These are phyloP conservation scores for Rhinocladiella similis DNA, from an alignment of 2,329 filamentous ascomycete genomes.

Conservation along the genomic window DNA sequence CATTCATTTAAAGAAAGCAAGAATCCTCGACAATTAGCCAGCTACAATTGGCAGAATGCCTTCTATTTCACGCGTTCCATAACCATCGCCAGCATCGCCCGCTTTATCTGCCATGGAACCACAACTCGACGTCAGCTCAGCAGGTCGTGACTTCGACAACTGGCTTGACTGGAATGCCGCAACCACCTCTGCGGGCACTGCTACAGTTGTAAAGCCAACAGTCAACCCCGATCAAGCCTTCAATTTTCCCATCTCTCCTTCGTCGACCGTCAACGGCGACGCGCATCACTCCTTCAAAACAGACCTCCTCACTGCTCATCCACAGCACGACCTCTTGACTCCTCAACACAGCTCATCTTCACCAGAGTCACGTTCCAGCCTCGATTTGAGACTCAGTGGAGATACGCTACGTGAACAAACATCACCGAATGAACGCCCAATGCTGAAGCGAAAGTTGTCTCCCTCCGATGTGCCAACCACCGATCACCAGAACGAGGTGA, in stretches of 20 bases:
- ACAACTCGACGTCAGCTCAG: constrained; percentile 19
- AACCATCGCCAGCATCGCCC: neutral
- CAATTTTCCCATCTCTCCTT: constrained; percentile 28
- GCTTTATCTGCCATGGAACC: constrained; percentile 13
- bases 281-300: constrained; percentile 14
- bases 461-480: constrained; percentile 54
- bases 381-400: constrained; percentile 29
- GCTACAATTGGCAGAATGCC: neutral
- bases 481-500: constrained; percentile 62
- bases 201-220: constrained; percentile 2
- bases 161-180: constrained; percentile 30
- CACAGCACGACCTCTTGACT: constrained; percentile 26
- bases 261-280: constrained; percentile 28
- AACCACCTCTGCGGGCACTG: constrained; percentile 3
- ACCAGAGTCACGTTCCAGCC: constrained; percentile 25
- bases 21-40: neutral
- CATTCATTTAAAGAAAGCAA: neutral
- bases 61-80: neutral
- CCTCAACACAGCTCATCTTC: constrained; percentile 31
- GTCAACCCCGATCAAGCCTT: constrained; percentile 8
- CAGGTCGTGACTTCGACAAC: constrained; percentile 30
- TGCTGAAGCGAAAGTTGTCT: constrained; percentile 70
- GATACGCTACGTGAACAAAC: constrained; percentile 26
- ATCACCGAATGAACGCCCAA: constrained; percentile 17
- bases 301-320: constrained; percentile 28